Base-by-base conservation (phyloP, 2,329 filamentous ascomycete genomes). In the Paecilomyces variotii region DNA sequence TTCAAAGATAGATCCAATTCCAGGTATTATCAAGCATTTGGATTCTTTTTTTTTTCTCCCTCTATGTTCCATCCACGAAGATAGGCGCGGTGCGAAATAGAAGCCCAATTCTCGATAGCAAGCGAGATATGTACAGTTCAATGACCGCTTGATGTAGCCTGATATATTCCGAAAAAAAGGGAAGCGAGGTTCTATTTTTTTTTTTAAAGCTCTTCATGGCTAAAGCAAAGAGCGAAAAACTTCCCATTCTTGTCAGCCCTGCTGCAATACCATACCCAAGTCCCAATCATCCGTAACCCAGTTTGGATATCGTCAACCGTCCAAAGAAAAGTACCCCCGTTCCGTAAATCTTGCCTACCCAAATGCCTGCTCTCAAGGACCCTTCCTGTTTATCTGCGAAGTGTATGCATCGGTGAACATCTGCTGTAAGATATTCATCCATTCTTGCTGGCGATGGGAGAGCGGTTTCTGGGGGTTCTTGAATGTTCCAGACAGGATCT, bases 351-450 rank as follows among this genome's bases (percentile, higher is more conserved):
- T 14, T 10, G 9, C 39, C 14, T 5, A 24, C 14, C 4, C 3
- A 45, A n/a, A 24, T 19, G 3, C 14, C 35, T 45, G 9, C n/a
- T 9, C 39, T 45, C 35, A 45, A 45, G 35, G 35, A 45, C 35
- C 35, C 19, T 45, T 45, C 39, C 39, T n/a, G 7, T 45, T 45
- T 14, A 14, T 45, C n/a, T 45, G 39, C 5, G 39, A 45, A 19
- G 39, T 19, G 9, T 45, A 45, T 45, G 64, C 69, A 56, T 66
- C 67, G 14, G 79, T 77, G 66, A 90, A 90, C 4, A 91, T 81
- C 57, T 79, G 80, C 73, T 90, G 86, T 87, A 87, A 91, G 27
- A 89, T 78, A 56, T 88, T 86, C 55, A 91, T 76, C 88, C 88
- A 91, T 66, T 84, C 84, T 71, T 86, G 83, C 65, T 91, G 87